Percentiles rank a stretch among this genome's conserved stretches.
Evolutionary conservation across 2,329 filamentous ascomycete species (phyloP).

Genomic region (Aspergillus candidus): DNA sequence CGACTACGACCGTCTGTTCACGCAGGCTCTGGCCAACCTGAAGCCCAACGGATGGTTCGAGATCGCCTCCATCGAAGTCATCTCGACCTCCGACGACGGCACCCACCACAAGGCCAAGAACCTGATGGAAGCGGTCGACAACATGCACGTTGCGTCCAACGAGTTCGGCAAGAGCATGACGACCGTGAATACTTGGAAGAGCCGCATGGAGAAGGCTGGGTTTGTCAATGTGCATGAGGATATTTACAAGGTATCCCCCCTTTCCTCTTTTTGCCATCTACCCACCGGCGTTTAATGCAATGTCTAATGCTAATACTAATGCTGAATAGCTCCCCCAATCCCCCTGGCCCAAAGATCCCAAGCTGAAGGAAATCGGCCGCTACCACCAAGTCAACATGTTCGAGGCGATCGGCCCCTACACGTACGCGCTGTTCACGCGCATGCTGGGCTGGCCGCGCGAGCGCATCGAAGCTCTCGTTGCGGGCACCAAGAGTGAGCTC

Average conservation of each 20-base stretch:
- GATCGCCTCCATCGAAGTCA: conserved; percentile 70
- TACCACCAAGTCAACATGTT: conserved; percentile 33
- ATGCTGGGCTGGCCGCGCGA: conserved; percentile 32
- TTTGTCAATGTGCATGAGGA: conserved; percentile 50
- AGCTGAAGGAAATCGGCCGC: conserved; percentile 48
- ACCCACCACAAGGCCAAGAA: conserved; percentile 23
- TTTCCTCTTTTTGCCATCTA: no score
- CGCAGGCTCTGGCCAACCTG: conserved; percentile 19
- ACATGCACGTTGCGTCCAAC: conserved; percentile 25
- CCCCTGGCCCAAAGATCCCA: conserved; percentile 47
- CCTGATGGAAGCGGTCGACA: conserved; percentile 19
- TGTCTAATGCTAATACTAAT: conserved; percentile 5
- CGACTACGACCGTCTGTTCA: conserved; percentile 23
- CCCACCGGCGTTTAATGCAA: no score
- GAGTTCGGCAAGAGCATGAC: conserved; percentile 30
- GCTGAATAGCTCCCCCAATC: conserved; percentile 46
- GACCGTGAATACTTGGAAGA: conserved; percentile 31
- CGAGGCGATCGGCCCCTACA: conserved; percentile 31
- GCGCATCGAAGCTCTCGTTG: conserved; percentile 35
- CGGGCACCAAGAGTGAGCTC: conserved; percentile 34
- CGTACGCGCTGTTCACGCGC: conserved; percentile 34
- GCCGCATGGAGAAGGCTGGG: conserved; percentile 46
- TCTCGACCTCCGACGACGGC: conserved; percentile 66
- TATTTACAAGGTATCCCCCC: conserved; percentile 34
- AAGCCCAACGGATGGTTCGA: conserved; percentile 26